Evolutionary conservation across 2,329 filamentous ascomycete genomes (phyloP), one percentile per base, ranked within the genome.

Genomic region (Botrytis hyacinthi): DNA sequence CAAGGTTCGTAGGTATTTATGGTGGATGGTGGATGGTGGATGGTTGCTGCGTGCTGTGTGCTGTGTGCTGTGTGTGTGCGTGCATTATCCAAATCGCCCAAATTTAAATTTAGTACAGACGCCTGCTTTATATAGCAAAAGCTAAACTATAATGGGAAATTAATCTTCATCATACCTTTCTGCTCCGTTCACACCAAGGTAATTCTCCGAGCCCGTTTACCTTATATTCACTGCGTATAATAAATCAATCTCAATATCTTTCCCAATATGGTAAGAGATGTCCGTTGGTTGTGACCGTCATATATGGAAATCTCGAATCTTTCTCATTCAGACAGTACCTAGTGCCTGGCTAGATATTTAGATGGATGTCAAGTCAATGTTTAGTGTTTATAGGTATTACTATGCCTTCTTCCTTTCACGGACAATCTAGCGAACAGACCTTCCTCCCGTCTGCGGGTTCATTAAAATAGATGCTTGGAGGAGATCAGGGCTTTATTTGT

Each of bases 191-290:
- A 54, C 48, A 54, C 48, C 48, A 54, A n/a, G 14, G 18, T 67
- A 67, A 54, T 67, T 40, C 46, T 54, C 65, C 65, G 65, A 67
- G 26, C 63, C 37, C 62, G 62, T 65, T 46, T 32, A 60, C 32
- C 18, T 29, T 60, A 20, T 60, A 60, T 32, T 32, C 35, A 60
- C 32, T 26, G 32, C 20, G 32, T 61, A 37, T 48, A 66, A 29
- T 44, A 48, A 48, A 26, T 37, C 16, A 66, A 37, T 48, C n/a
- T 66, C 14, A 48, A 66, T 48, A 26, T 66, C 20, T n/a, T 26
- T 35, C 63, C 44, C 18, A 48, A 66, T 66, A 37, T 37, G 44
- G 63, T 2, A 35, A 48, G 32, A 44, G 32, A 63, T 32, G 4
- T 20, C 32, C 42, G 14, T 35, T 44, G 14, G 4, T 65, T 22